Evolutionary conservation across 176 grass and related monocot species (phyloP).

Genomic region (Hsuehochloa calcarea): DNA sequence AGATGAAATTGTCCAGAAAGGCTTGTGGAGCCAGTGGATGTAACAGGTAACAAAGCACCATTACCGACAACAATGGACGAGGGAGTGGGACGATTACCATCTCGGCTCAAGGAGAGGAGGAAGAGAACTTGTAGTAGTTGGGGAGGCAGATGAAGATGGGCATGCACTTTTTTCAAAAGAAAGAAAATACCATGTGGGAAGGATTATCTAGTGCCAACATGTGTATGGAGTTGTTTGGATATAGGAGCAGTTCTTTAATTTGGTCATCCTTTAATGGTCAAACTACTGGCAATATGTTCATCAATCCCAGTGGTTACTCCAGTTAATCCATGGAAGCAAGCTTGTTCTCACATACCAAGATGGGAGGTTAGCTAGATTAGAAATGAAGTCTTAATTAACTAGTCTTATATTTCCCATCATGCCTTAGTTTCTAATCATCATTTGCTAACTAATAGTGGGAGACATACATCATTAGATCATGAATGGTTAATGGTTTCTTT

Average conservation of each 20-base stretch:
- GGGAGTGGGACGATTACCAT: too few species aligned
- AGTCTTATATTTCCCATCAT: constrained; percentile 19
- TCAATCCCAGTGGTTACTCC: constrained; percentile 25
- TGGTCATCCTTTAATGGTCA: neutral
- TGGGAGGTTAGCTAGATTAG: constrained; percentile 3
- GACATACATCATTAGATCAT: constrained; percentile 51
- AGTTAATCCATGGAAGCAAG: constrained; percentile 18
- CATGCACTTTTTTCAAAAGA: neutral
- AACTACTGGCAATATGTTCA: neutral
- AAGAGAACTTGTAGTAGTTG: too few species aligned
- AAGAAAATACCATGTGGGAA: too few species aligned
- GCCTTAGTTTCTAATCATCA: constrained; percentile 38
- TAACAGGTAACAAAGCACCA: too few species aligned
- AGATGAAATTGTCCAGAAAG: too few species aligned
- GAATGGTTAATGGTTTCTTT: constrained; percentile 47
- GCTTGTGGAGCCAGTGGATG: too few species aligned
- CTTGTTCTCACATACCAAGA: constrained; percentile 27
- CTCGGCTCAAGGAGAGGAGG: neutral
- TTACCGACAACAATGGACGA: too few species aligned
- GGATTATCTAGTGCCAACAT: constrained; percentile 12
- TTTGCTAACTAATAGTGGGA: constrained; percentile 50
- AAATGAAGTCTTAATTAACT: constrained; percentile 32
- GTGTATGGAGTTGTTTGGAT: neutral
- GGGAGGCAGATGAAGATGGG: constrained; percentile 6
- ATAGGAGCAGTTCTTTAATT: neutral